A percentile compares a stretch with the other conserved stretches of the same genome.
Evolutionary conservation across 2,329 filamentous ascomycete species (phyloP).

Genomic region (Nothomitra cinnamomea): DNA sequence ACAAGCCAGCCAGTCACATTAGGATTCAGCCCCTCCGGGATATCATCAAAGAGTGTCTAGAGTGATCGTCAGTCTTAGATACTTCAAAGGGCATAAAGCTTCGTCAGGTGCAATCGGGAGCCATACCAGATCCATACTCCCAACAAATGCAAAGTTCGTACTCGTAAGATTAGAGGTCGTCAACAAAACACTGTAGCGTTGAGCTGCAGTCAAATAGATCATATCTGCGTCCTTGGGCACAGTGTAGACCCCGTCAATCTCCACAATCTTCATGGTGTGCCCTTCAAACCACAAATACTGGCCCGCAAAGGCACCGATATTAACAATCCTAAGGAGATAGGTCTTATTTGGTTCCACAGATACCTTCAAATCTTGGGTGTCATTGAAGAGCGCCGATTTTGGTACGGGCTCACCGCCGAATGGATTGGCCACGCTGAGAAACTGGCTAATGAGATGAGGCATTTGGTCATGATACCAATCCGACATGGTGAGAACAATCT

Average conservation of each 20-base stretch:
- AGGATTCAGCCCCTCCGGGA: conserved; percentile 52
- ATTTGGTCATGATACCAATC: conserved; percentile 54
- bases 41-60: conserved; percentile 46
- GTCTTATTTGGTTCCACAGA: conserved; percentile 33
- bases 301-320: conserved; percentile 53
- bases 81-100: background rate
- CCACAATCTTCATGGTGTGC: conserved; percentile 46
- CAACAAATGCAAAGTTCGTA: conserved; percentile 42
- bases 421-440: conserved; percentile 36
- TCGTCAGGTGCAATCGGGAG: background rate
- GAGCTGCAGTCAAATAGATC: conserved; percentile 50
- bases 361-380: conserved; percentile 30
- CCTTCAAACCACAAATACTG: conserved; percentile 57
- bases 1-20: conserved; percentile 40
- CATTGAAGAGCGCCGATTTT: conserved; percentile 47
- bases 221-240: conserved; percentile 40
- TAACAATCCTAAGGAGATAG: conserved; percentile 51
- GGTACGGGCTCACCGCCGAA: conserved; percentile 49
- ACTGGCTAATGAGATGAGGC: conserved; percentile 33
- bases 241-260: conserved; percentile 53
- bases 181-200: conserved; percentile 52
- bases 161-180: conserved; percentile 37
- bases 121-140: conserved; percentile 28
- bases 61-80: conserved; percentile 19
- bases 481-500: conserved; percentile 49